Percentiles rank a stretch among this genome's conserved stretches.
Conservation (phyloP, 768 basidiomycete genomes). For the Gyrodon lividus region DNA sequence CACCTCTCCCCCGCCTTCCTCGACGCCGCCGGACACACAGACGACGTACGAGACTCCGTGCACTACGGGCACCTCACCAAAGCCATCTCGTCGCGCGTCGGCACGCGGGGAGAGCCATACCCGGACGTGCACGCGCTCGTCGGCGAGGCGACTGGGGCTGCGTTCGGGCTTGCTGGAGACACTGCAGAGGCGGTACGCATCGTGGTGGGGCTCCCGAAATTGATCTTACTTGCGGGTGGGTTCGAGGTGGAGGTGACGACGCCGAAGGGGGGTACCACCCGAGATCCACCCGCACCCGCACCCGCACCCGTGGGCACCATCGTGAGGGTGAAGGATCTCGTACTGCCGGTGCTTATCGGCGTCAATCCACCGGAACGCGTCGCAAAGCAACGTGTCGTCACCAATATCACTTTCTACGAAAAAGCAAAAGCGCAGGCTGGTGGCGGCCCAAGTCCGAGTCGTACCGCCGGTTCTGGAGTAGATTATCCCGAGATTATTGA, state of each 20-base stretch:
- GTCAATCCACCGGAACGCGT: constrained; percentile 68
- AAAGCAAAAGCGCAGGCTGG: too few species aligned
- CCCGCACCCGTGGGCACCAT: too few species aligned
- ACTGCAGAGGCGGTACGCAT: constrained; percentile 40
- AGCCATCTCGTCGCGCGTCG: constrained; percentile 34
- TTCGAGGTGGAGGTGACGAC: constrained; percentile 42
- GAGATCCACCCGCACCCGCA: too few species aligned
- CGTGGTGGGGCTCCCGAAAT: constrained; percentile 44
- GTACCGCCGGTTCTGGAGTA: constrained; percentile 17
- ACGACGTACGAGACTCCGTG: constrained; percentile 55
- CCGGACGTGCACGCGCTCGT: constrained; percentile 32
- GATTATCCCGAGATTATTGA: constrained; percentile 40
- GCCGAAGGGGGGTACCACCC: not conserved
- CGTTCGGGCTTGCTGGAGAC: constrained; percentile 40
- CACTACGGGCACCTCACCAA: constrained; percentile 68
- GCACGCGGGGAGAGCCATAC: constrained; percentile 23
- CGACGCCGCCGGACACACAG: constrained; percentile 42
- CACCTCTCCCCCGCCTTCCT: constrained; percentile 45
- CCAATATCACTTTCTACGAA: constrained; percentile 50
- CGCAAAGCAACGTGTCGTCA: constrained; percentile 60
- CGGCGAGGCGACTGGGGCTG: constrained; percentile 34
- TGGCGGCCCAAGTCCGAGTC: too few species aligned
- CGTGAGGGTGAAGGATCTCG: constrained; percentile 46
- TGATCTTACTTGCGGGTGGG: constrained; percentile 48
- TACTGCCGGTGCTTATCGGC: constrained; percentile 60